Evolutionary conservation across 148 eudicot species (phyloP).

Genomic region (Persicaria maculosa): DNA sequence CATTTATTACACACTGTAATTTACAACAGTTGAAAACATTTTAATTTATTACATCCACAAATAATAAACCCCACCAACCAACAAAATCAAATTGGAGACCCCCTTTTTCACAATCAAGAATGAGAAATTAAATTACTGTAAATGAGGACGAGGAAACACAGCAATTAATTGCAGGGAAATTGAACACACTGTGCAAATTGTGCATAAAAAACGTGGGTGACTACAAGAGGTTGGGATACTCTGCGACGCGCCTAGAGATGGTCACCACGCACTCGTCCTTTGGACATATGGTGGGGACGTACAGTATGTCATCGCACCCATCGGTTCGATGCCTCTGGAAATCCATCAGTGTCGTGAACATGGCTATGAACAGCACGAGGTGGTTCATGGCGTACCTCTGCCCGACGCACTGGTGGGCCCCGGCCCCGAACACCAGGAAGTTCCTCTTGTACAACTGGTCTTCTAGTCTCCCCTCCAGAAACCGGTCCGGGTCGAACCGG

Average conservation of each 20-base stretch:
- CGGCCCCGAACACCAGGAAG: conserved; percentile 74
- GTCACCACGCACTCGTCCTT: conserved; percentile 73
- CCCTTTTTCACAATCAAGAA: not conserved
- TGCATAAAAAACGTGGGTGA: not conserved
- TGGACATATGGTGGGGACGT: conserved; percentile 73
- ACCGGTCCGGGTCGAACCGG: conserved; percentile 83
- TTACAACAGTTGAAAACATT: no score
- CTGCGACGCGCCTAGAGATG: conserved; percentile 25
- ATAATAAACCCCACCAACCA: not conserved
- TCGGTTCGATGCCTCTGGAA: conserved; percentile 59
- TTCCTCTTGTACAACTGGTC: conserved; percentile 58
- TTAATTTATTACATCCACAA: not conserved
- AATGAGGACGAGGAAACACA: not conserved
- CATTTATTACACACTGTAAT: no score
- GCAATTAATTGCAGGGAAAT: not conserved
- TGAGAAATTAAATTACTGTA: not conserved
- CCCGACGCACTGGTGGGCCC: conserved; percentile 86
- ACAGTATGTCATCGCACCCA: conserved; percentile 71
- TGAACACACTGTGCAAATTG: no score
- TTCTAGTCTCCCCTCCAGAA: conserved; percentile 60
- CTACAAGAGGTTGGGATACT: conserved; percentile 5
- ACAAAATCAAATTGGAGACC: not conserved
- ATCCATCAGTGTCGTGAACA: conserved; percentile 52
- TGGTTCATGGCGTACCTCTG: conserved; percentile 73
- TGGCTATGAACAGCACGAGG: conserved; percentile 60